phyloP scores from a whole-genome alignment of 495 filamentous ascomycete genomes.

The Aspergillus campestris region DNA sequence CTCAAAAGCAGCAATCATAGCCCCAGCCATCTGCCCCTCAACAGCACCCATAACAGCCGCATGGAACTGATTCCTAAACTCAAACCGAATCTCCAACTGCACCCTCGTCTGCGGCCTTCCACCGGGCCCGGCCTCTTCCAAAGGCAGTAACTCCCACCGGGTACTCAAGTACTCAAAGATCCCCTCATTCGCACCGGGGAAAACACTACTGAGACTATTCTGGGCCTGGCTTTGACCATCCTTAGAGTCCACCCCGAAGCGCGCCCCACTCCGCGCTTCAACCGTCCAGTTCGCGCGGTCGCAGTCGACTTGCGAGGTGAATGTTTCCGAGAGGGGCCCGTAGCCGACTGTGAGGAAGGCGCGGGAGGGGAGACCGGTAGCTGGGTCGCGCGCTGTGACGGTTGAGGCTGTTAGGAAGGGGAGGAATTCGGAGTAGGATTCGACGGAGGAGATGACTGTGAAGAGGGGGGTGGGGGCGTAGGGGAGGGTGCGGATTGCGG shows the following conservation, averaged over 20 bases:
- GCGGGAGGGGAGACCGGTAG: slow-evolving; percentile 54
- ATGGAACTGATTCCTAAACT: slow-evolving; percentile 81
- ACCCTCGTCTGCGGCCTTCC: slow-evolving; percentile 54
- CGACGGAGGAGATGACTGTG: slow-evolving; percentile 73
- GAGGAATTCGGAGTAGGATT: slow-evolving; percentile 72
- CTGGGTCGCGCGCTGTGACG: slow-evolving; percentile 54
- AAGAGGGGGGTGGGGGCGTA: slow-evolving; percentile 65
- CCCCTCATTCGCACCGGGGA: slow-evolving; percentile 38
- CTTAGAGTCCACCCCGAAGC: slow-evolving; percentile 15
- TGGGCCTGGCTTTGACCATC: not conserved
- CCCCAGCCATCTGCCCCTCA: slow-evolving; percentile 70
- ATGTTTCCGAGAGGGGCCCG: slow-evolving; percentile 71
- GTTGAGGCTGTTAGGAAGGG: slow-evolving; percentile 70
- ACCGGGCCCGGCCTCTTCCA: slow-evolving; percentile 16
- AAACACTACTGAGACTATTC: slow-evolving; percentile 3
- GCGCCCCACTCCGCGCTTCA: slow-evolving; percentile 68
- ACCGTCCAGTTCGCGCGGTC: slow-evolving; percentile 50
- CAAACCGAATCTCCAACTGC: slow-evolving; percentile 62
- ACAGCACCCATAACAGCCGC: slow-evolving; percentile 67
- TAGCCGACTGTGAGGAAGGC: slow-evolving; percentile 81
- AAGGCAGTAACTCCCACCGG: slow-evolving; percentile 58
- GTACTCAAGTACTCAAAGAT: slow-evolving; percentile 73
- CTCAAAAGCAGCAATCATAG: slow-evolving; percentile 95
- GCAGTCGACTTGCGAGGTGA: slow-evolving; percentile 69
- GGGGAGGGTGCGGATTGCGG: slow-evolving; percentile 68